These are phyloP conservation scores for Coffea humblotiana DNA, from an alignment of 305 asterid genomes.

Conservation along the genomic window DNA sequence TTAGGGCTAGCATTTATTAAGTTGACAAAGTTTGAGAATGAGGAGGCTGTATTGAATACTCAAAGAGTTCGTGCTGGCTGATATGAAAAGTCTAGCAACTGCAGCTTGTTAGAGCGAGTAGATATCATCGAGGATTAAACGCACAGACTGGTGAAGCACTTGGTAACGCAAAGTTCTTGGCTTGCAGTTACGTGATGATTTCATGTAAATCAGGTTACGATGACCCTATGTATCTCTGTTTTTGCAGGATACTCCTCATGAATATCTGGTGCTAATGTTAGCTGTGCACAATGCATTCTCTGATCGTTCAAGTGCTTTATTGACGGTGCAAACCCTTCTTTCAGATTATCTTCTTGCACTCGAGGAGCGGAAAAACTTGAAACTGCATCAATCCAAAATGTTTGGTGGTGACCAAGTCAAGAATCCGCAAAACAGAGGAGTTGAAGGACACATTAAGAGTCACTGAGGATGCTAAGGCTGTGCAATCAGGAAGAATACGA, in stretches of 20 bases:
- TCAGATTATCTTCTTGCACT: constrained; percentile 80
- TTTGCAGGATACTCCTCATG: constrained; percentile 81
- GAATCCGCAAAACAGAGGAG: constrained; percentile 67
- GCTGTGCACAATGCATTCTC: constrained; percentile 77
- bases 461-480: constrained; percentile 79
- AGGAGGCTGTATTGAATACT: constrained; percentile 54
- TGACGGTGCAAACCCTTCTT: constrained; percentile 87
- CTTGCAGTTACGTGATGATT: constrained; percentile 1
- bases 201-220: neutral
- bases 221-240: constrained; percentile 11
- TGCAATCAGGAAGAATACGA: constrained; percentile 82
- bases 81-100: constrained; percentile 78
- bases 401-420: constrained; percentile 84
- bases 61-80: constrained; percentile 76
- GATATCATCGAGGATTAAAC: constrained; percentile 74
- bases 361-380: constrained; percentile 81
- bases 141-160: constrained; percentile 72
- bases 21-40: constrained; percentile 82
- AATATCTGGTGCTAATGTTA: constrained; percentile 84
- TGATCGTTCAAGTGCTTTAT: constrained; percentile 90
- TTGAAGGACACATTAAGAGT: constrained; percentile 72
- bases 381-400: constrained; percentile 60
- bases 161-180: constrained; percentile 44
- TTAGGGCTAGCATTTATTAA: constrained; percentile 81
- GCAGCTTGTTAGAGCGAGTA: constrained; percentile 86